Conservation (phyloP, 306 rosid genomes). For the Casuarina equisetifolia region DNA sequence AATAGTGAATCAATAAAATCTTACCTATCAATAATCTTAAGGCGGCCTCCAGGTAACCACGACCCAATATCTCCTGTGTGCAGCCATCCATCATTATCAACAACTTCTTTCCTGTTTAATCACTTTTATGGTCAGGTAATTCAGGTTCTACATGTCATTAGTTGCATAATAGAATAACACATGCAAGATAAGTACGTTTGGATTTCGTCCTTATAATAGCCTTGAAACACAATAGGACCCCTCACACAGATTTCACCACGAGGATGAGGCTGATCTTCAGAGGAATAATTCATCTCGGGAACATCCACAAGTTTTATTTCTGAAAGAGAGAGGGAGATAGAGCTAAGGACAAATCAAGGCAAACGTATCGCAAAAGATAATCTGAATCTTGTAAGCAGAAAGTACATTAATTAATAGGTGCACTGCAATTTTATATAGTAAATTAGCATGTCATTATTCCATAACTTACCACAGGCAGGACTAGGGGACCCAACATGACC, state of each 20-base stretch:
- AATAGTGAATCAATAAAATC: background rate
- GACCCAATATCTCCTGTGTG: slow-evolving; percentile 94
- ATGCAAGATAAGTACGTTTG: slow-evolving; percentile 67
- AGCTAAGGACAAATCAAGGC: slow-evolving; percentile 22
- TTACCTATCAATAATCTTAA: slow-evolving; percentile 95
- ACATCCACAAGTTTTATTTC: slow-evolving; percentile 97
- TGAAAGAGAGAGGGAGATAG: slow-evolving; percentile 41
- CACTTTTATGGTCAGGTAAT: slow-evolving; percentile 26
- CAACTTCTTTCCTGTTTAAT: slow-evolving; percentile 79
- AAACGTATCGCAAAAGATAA: background rate
- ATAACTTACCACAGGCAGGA: slow-evolving; percentile 89
- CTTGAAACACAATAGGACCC: slow-evolving; percentile 86
- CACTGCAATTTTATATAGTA: background rate
- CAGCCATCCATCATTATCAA: slow-evolving; percentile 95
- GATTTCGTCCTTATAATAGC: slow-evolving; percentile 86
- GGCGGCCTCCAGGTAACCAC: slow-evolving; percentile 92
- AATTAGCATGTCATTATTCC: background rate
- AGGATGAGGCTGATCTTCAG: slow-evolving; percentile 85
- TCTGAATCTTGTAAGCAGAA: background rate
- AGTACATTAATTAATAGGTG: background rate
- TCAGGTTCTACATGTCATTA: background rate
- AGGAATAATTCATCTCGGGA: slow-evolving; percentile 92
- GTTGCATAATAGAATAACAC: slow-evolving; percentile 20
- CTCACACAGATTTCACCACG: slow-evolving; percentile 98
- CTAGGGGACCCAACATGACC: slow-evolving; percentile 97